Percentiles rank a stretch among this genome's conserved stretches.
Evolutionary conservation across 148 eudicot species (phyloP).

Genomic region (Linanthus parryae): DNA sequence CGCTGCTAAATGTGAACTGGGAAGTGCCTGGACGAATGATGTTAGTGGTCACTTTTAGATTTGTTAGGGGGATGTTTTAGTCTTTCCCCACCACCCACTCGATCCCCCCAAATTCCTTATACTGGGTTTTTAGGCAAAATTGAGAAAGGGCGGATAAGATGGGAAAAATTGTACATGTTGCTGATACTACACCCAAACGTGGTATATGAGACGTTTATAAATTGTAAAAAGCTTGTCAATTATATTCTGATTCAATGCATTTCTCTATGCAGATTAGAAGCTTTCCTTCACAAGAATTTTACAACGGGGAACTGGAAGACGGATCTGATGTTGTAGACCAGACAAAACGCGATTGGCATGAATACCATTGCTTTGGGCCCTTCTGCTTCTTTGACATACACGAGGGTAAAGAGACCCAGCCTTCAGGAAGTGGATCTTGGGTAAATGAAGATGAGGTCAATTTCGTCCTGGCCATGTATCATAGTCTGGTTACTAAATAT

Average conservation of each 20-base stretch:
- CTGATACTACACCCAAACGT: too few species aligned
- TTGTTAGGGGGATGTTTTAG: too few species aligned
- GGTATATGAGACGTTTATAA: too few species aligned
- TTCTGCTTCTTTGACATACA: constrained; percentile 94
- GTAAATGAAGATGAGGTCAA: constrained; percentile 83
- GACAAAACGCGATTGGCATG: constrained; percentile 81
- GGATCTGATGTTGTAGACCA: constrained; percentile 62
- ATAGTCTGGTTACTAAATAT: constrained; percentile 57
- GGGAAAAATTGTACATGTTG: too few species aligned
- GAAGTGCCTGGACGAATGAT: too few species aligned
- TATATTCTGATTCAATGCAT: not conserved
- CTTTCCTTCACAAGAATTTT: constrained; percentile 89
- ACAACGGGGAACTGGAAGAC: constrained; percentile 67
- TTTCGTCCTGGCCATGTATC: constrained; percentile 77
- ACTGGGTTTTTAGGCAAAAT: too few species aligned
- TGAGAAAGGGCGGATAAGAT: too few species aligned
- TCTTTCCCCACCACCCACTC: too few species aligned
- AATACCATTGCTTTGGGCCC: constrained; percentile 86
- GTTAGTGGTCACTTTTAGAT: too few species aligned
- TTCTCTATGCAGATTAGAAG: constrained; percentile 53
- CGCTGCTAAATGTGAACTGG: too few species aligned
- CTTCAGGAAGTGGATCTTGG: constrained; percentile 69
- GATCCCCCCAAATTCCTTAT: too few species aligned
- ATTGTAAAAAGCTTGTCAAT: too few species aligned
- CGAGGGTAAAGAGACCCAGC: constrained; percentile 72